A percentile compares a stretch with the other conserved stretches of the same genome.
phyloP scores from a whole-genome alignment of 306 rosid genomes.

The Carpinus fangiana region DNA sequence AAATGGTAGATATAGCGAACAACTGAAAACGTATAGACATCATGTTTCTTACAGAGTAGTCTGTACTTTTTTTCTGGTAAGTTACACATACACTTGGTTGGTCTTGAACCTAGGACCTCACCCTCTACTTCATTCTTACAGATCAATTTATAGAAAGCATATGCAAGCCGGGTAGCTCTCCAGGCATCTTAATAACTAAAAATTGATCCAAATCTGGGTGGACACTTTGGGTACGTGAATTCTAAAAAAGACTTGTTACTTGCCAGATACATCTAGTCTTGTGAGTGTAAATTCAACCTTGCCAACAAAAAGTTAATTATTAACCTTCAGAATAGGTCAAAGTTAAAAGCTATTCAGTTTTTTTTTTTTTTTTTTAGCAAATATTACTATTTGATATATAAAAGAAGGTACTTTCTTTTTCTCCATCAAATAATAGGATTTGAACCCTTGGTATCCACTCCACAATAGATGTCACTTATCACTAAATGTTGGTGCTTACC shows the following conservation, averaged over 20 bases:
- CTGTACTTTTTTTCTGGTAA: no score
- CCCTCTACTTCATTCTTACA: no score
- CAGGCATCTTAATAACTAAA: conserved; percentile 6
- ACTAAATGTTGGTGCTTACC: neutral
- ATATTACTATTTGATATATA: no score
- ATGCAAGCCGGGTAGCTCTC: neutral
- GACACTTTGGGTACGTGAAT: neutral
- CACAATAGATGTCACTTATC: neutral
- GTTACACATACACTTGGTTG: no score
- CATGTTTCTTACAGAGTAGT: no score
- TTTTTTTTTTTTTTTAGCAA: no score
- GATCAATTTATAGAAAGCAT: neutral
- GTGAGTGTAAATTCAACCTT: neutral
- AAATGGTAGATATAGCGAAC: conserved; percentile 16
- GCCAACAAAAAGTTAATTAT: neutral
- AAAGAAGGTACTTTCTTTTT: no score
- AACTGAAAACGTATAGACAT: neutral
- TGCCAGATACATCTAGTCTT: neutral
- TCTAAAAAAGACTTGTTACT: neutral
- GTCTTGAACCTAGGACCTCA: no score
- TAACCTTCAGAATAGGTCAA: neutral
- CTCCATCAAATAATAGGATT: neutral
- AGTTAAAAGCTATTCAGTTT: neutral
- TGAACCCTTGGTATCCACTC: neutral
- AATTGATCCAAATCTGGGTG: neutral